Base-by-base conservation (phyloP, 768 basidiomycete species). In the Russula vinacea region DNA sequence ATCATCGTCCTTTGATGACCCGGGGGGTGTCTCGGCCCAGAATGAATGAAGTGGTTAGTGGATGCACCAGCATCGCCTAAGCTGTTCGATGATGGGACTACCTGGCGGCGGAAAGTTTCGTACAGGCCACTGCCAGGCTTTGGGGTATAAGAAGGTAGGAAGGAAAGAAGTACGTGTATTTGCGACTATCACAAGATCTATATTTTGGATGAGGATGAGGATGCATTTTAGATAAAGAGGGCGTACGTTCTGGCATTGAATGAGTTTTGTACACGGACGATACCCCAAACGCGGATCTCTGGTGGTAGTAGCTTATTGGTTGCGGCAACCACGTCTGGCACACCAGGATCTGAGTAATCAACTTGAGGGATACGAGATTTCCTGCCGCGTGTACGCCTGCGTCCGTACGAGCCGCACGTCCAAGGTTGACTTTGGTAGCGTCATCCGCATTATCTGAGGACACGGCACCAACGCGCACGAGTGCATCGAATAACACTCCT, bases 131-230 rank as follows among this genome's bases (percentile, higher is more conserved):
- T 86, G 24, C 78, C 83, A 5, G 92, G 91, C 72, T 87, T 89
- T 0, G 97, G 94, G 96, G 94, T 32, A 98, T 82, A 58, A 99
- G 81, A 45, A 95, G 81, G 75, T 98, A 97, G 1, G 92, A 87
- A 0, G 97, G 97, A 68, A 99, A 89, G 77, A 92, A 92, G 76
- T 99, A 99, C 17, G 95, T 97, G 77, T 99, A 99, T 74, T 94
- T 93, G 64, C 96, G 84, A 65, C 94, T 96, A 73, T 98, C 95
- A 76, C 95, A 98, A 2, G 86, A 80, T 64, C 92, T 94, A 75
- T 53, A 50, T 19, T 57, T 13, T n/a, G 17, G 37, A 29, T 29
- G 66, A 52, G 56, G 14, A 50, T 40, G 45, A 44, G 37, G 6
- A 67, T n/a, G 56, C 54, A 8, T 37, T 32, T 2, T 8, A 35